Conservation (phyloP, 2,329 filamentous ascomycete genomes). For the Ceratocystis ficicola region DNA sequence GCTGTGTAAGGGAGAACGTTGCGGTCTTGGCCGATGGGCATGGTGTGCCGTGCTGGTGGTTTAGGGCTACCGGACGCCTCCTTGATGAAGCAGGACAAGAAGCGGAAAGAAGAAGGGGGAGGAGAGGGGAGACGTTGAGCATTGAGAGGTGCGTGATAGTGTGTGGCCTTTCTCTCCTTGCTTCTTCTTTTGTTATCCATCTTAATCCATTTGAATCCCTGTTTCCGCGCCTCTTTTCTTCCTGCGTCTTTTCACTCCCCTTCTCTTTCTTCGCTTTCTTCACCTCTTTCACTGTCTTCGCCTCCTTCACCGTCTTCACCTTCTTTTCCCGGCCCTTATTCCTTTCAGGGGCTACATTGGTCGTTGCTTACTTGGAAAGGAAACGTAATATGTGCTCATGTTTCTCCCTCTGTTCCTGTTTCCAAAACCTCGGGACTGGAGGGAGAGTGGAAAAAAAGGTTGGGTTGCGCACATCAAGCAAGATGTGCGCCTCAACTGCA, state of each 20-base stretch:
- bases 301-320: not conserved
- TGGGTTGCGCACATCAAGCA: not conserved
- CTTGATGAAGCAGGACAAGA: too few species aligned
- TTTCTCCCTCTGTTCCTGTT: conserved; percentile 2
- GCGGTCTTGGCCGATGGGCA: too few species aligned
- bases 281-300: not conserved
- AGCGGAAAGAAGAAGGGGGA: too few species aligned
- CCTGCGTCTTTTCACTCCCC: not conserved
- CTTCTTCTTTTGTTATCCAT: not conserved
- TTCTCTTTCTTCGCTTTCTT: not conserved
- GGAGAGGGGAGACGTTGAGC: not conserved
- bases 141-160: not conserved
- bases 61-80: too few species aligned
- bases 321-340: not conserved
- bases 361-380: too few species aligned
- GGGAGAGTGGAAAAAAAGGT: not conserved
- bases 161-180: not conserved
- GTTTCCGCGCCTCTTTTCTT: not conserved
- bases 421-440: not conserved
- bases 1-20: too few species aligned
- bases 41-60: too few species aligned
- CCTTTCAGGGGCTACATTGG: too few species aligned
- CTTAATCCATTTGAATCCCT: not conserved
- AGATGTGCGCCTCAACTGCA: not conserved
- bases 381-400: too few species aligned